Conservation (phyloP, 768 basidiomycete genomes). For the Phylloporus sp. region DNA sequence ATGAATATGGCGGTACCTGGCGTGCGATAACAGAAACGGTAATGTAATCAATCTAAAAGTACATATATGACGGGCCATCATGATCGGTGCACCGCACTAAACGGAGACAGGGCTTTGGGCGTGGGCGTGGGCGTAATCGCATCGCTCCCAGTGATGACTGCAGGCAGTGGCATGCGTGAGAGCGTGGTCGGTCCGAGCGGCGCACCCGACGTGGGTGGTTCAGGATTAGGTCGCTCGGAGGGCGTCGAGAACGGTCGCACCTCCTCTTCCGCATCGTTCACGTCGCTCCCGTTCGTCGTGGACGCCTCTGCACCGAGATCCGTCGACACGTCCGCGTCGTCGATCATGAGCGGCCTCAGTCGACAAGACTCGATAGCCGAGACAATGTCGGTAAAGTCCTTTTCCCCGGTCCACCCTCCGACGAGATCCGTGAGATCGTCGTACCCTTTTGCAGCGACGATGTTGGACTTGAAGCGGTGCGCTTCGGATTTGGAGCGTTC, state of each 20-base stretch:
- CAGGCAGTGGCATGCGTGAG: slow-evolving; percentile 33
- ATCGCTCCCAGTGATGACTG: slow-evolving; percentile 40
- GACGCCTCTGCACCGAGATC: not conserved
- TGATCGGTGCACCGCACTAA: slow-evolving; percentile 2
- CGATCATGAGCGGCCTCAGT: slow-evolving; percentile 17
- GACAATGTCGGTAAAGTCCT: slow-evolving; percentile 54
- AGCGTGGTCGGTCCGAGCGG: slow-evolving; percentile 36
- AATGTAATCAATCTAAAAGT: not conserved
- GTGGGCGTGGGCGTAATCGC: slow-evolving; percentile 44
- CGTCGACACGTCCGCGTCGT: slow-evolving; percentile 3
- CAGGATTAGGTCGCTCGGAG: slow-evolving; percentile 49
- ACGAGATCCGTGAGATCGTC: slow-evolving; percentile 48
- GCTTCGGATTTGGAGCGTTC: slow-evolving; percentile 55
- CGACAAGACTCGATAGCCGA: slow-evolving; percentile 37
- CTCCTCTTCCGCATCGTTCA: slow-evolving; percentile 22
- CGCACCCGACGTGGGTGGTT: slow-evolving; percentile 49
- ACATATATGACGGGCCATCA: slow-evolving; percentile 6
- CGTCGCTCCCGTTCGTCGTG: not conserved
- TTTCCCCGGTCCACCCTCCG: slow-evolving; percentile 53
- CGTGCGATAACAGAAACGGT: too few species aligned
- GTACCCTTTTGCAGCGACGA: slow-evolving; percentile 61
- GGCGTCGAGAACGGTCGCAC: slow-evolving; percentile 40
- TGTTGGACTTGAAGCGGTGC: slow-evolving; percentile 45
- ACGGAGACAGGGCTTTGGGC: slow-evolving; percentile 18
- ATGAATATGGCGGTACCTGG: too few species aligned